Conservation (phyloP, 768 basidiomycete genomes). For the Pulveroboletus frians region DNA sequence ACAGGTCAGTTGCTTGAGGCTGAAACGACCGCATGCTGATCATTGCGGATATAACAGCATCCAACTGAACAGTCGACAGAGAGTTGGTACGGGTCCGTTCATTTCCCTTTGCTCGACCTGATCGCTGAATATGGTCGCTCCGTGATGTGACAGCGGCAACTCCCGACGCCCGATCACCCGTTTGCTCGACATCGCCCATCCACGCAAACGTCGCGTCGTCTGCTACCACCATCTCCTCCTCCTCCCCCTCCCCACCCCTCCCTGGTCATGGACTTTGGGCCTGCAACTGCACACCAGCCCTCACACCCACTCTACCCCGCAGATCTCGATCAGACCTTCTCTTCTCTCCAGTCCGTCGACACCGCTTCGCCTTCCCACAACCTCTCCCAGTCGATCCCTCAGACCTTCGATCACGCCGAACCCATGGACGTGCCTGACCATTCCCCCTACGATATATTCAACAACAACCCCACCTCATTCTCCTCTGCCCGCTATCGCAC, state of each 20-base stretch:
- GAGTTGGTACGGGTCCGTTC: slow-evolving; percentile 29
- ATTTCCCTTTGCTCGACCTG: slow-evolving; percentile 11
- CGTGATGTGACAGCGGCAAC: slow-evolving; percentile 42
- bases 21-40: slow-evolving; percentile 17
- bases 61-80: not conserved
- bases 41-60: slow-evolving; percentile 11
- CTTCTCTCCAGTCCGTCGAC: slow-evolving; percentile 41
- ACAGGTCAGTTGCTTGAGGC: slow-evolving; percentile 19
- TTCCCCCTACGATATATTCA: slow-evolving; percentile 60
- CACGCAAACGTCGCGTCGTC: slow-evolving; percentile 32
- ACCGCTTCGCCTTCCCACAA: slow-evolving; percentile 35
- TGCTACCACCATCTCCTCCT: slow-evolving; percentile 29
- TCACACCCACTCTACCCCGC: slow-evolving; percentile 42
- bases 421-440: slow-evolving; percentile 54
- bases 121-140: slow-evolving; percentile 40
- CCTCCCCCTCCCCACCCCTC: slow-evolving; percentile 29
- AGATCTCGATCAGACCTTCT: slow-evolving; percentile 56
- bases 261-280: slow-evolving; percentile 49
- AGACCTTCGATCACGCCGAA: slow-evolving; percentile 49
- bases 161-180: slow-evolving; percentile 55
- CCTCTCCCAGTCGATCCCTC: slow-evolving; percentile 32
- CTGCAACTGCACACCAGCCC: slow-evolving; percentile 33
- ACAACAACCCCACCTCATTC: slow-evolving; percentile 43
- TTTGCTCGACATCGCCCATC: slow-evolving; percentile 36
- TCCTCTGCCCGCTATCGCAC: slow-evolving; percentile 60